A percentile compares a stretch with the other conserved stretches of the same genome.
These are phyloP conservation scores for Ophiostoma perfectum DNA, from an alignment of 2,329 filamentous ascomycete species.

Conservation along the genomic window DNA sequence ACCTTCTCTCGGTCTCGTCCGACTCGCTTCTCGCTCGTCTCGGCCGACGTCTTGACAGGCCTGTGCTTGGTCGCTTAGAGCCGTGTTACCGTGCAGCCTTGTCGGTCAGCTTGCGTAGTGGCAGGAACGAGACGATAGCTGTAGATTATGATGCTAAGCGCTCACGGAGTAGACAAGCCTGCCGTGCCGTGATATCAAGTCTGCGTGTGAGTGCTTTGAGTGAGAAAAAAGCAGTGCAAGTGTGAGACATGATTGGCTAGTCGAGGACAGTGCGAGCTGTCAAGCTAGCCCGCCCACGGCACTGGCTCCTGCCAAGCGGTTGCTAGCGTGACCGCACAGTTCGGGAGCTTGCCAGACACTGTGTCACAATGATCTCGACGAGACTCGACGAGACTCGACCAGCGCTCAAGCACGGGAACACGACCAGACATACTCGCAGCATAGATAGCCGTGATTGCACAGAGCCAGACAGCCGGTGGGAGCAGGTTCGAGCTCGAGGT, in stretches of 20 bases:
- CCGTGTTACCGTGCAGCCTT: constrained; percentile 2
- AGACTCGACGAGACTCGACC: not conserved
- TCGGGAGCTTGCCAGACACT: not conserved
- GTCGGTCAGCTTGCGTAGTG: not conserved
- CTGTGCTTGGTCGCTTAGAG: constrained; percentile 12
- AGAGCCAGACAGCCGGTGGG: no score
- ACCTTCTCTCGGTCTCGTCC: no score
- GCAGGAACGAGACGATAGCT: not conserved
- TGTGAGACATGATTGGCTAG: constrained; percentile 22
- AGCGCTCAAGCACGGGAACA: no score
- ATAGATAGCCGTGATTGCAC: no score
- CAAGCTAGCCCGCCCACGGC: constrained; percentile 9
- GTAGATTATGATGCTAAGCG: not conserved
- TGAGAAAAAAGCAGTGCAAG: constrained; percentile 13
- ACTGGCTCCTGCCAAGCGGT: not conserved
- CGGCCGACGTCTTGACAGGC: not conserved
- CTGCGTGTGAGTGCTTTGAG: not conserved
- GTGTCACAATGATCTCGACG: not conserved
- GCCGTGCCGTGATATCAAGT: not conserved
- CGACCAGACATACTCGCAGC: no score
- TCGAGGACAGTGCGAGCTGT: constrained; percentile 14
- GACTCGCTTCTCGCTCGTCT: not conserved
- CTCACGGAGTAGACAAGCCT: no score
- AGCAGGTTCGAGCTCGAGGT: no score
- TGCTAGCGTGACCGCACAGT: not conserved